A percentile compares a stretch with the other conserved stretches of the same genome.
Conservation (phyloP, 2,329 filamentous ascomycete species). For the Chaetomiaceae sp. region DNA sequence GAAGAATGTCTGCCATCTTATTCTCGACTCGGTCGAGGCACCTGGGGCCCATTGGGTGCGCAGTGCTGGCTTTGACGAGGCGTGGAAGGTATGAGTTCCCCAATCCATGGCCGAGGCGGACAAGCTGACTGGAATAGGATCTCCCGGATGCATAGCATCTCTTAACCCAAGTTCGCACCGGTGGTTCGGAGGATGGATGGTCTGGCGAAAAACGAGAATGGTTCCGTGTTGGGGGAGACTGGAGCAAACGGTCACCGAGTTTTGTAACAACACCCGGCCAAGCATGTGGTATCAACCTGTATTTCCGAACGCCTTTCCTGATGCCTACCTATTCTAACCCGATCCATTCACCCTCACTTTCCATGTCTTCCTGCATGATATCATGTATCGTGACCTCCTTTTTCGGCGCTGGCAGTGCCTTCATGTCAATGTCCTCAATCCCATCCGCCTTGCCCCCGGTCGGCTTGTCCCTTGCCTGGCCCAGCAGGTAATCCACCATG, state of each 20-base stretch:
- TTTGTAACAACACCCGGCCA: too few relatives aligned
- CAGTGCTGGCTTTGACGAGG: slow-evolving; percentile 57
- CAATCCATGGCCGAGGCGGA: too few relatives aligned
- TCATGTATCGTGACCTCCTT: slow-evolving; percentile 24
- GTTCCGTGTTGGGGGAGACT: too few relatives aligned
- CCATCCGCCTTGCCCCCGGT: slow-evolving; percentile 19
- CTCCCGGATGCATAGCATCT: too few relatives aligned
- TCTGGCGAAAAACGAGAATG: too few relatives aligned
- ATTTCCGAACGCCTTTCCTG: slow-evolving; percentile 16
- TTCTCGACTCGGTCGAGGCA: slow-evolving; percentile 56
- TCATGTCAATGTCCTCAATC: slow-evolving; percentile 25
- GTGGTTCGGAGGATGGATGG: too few relatives aligned
- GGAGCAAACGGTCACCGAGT: too few relatives aligned
- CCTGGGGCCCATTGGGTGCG: slow-evolving; percentile 54
- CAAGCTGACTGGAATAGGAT: slow-evolving; percentile 9
- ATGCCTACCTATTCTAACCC: slow-evolving; percentile 39
- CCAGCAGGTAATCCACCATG: slow-evolving; percentile 75
- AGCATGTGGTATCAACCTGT: slow-evolving; percentile 19
- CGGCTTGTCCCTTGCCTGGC: slow-evolving; percentile 39
- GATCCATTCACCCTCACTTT: slow-evolving; percentile 43
- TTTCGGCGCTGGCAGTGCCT: slow-evolving; percentile 28
- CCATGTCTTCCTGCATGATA: slow-evolving; percentile 31
- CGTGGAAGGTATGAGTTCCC: slow-evolving; percentile 58
- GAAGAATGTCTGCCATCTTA: slow-evolving; percentile 55
- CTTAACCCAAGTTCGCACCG: too few relatives aligned